Evolutionary conservation across 2,329 filamentous ascomycete species (phyloP).

Genomic region (Pseudogymnoascus sp.): DNA sequence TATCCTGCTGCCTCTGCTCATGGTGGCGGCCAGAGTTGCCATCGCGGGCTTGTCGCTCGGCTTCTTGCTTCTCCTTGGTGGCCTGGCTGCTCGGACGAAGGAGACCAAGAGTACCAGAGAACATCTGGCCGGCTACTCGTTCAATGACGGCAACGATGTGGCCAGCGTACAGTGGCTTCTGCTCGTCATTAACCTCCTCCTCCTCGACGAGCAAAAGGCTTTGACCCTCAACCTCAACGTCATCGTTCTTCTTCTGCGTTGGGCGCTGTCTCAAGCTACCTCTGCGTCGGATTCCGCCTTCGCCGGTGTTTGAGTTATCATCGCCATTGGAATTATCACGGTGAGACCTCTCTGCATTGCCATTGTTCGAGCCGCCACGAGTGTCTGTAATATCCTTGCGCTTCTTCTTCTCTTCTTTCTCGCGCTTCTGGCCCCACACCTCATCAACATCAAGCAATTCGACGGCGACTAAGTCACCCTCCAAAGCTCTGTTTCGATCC

Average conservation of each 20-base stretch:
- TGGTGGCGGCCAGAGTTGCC: constrained; percentile 63
- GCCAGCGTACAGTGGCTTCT: constrained; percentile 93
- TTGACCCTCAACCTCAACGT: constrained; percentile 97
- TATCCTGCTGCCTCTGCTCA: constrained; percentile 81
- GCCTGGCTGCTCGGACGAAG: constrained; percentile 95
- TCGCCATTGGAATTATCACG: constrained; percentile 53
- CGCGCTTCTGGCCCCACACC: constrained; percentile 96
- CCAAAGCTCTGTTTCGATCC: constrained; percentile 91
- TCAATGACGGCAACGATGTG: constrained; percentile 97
- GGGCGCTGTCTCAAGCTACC: constrained; percentile 94
- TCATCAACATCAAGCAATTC: constrained; percentile 97
- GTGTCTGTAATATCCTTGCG: constrained; percentile 97
- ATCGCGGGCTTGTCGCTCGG: constrained; percentile 85
- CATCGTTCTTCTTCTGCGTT: constrained; percentile 99
- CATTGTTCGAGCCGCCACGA: constrained; percentile 66
- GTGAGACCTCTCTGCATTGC: constrained; percentile 53
- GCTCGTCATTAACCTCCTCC: constrained; percentile 96
- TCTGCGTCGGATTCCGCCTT: constrained; percentile 83
- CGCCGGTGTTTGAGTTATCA: constrained; percentile 52
- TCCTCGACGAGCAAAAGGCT: constrained; percentile 94
- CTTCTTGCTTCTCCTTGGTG: constrained; percentile 98
- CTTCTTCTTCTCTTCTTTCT: constrained; percentile 99
- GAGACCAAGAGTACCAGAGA: constrained; percentile 89
- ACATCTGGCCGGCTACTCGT: constrained; percentile 96
- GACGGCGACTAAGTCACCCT: constrained; percentile 90